These are phyloP conservation scores for Fusarium sp. DNA, from an alignment of 2,329 filamentous ascomycete species.

Conservation along the genomic window DNA sequence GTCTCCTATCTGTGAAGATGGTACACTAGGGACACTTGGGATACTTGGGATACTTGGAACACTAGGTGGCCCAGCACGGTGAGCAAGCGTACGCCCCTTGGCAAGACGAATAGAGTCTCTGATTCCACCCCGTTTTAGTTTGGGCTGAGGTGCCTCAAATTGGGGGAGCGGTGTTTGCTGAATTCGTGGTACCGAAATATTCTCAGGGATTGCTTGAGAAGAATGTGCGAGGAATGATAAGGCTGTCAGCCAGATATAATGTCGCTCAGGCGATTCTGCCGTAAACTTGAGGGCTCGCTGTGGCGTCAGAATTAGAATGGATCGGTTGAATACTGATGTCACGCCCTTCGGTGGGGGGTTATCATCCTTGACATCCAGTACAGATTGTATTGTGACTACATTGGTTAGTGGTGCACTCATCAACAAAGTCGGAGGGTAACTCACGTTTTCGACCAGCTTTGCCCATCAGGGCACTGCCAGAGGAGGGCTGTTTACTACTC, in stretches of 20 bases:
- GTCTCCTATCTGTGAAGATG: slow-evolving; percentile 56
- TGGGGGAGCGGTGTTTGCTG: slow-evolving; percentile 61
- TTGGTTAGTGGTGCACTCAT: slow-evolving; percentile 51
- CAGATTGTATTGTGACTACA: slow-evolving; percentile 91
- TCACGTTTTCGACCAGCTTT: slow-evolving; percentile 95
- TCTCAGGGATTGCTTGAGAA: slow-evolving; percentile 81
- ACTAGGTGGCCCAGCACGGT: slow-evolving; percentile 63
- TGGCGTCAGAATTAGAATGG: slow-evolving; percentile 93
- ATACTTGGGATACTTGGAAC: slow-evolving; percentile 67
- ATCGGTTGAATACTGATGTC: slow-evolving; percentile 82
- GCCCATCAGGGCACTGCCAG: slow-evolving; percentile 87
- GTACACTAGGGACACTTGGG: slow-evolving; percentile 57
- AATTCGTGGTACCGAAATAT: slow-evolving; percentile 67
- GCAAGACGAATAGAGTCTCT: slow-evolving; percentile 91
- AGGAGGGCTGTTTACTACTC: slow-evolving; percentile 97
- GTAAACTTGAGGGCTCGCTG: slow-evolving; percentile 97
- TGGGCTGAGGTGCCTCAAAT: slow-evolving; percentile 63
- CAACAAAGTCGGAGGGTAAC: slow-evolving; percentile 55
- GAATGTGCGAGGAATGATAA: slow-evolving; percentile 96
- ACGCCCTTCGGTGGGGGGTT: slow-evolving; percentile 82
- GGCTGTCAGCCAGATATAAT: slow-evolving; percentile 95
- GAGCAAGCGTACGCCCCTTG: slow-evolving; percentile 71
- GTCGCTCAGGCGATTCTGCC: slow-evolving; percentile 82
- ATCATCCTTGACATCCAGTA: slow-evolving; percentile 96
- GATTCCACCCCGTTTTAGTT: slow-evolving; percentile 70